Evolutionary conservation across 2,329 filamentous ascomycete species (phyloP).

Genomic region (Fusarium armeniacum): DNA sequence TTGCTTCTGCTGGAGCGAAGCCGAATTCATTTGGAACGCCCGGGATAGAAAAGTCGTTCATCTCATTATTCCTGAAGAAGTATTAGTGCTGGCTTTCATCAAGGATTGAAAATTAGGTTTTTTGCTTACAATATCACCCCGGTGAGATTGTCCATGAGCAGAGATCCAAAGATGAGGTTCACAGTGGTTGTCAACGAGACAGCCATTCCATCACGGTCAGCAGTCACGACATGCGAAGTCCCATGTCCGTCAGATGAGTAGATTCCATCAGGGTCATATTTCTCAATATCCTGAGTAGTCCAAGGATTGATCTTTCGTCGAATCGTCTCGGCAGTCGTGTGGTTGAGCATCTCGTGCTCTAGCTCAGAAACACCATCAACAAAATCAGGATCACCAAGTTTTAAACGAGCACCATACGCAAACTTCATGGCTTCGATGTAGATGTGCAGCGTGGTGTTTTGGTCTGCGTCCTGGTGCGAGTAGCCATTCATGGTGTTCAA

Average conservation of each 20-base stretch:
- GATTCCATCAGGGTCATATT: slow-evolving; percentile 78
- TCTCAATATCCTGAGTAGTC: slow-evolving; percentile 77
- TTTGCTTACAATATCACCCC: slow-evolving; percentile 78
- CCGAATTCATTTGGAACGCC: slow-evolving; percentile 84
- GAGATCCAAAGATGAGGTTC: slow-evolving; percentile 87
- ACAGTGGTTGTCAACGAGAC: slow-evolving; percentile 88
- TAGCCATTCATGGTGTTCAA: slow-evolving; percentile 90
- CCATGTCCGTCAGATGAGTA: slow-evolving; percentile 79
- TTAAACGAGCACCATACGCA: slow-evolving; percentile 83
- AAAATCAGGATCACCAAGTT: slow-evolving; percentile 86
- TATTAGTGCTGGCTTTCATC: background rate
- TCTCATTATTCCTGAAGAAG: slow-evolving; percentile 68
- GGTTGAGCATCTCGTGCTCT: slow-evolving; percentile 76
- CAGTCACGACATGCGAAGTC: slow-evolving; percentile 79
- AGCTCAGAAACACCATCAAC: slow-evolving; percentile 73
- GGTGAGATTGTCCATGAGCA: slow-evolving; percentile 83
- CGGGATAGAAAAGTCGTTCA: slow-evolving; percentile 90
- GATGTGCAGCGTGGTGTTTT: slow-evolving; percentile 81
- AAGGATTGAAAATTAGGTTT: slow-evolving; percentile 49
- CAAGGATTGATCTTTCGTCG: slow-evolving; percentile 78
- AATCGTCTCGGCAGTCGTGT: slow-evolving; percentile 70
- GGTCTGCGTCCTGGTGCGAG: slow-evolving; percentile 63
- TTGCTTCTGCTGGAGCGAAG: slow-evolving; percentile 82
- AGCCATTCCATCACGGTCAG: slow-evolving; percentile 80
- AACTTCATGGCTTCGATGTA: slow-evolving; percentile 92